Evolutionary conservation across 805 yeast genomes (phyloP).

Genomic region (Myxozyma geophila): DNA sequence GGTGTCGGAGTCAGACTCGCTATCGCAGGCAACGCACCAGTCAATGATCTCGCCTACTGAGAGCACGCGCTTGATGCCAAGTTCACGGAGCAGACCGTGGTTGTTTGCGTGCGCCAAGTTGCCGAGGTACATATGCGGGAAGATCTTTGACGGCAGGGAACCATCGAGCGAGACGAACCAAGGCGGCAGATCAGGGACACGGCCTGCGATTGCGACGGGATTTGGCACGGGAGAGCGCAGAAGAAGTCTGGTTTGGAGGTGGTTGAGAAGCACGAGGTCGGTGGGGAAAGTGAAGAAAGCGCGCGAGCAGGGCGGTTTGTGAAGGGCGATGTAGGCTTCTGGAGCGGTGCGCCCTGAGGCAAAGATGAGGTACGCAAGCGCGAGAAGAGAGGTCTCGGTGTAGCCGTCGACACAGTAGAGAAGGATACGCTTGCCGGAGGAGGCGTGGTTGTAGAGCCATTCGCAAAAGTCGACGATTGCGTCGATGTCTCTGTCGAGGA

Average conservation of each 20-base stretch:
- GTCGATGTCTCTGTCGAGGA: constrained; percentile 62
- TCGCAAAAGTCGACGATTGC: constrained; percentile 73
- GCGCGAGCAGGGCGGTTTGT: constrained; percentile 61
- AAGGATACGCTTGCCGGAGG: constrained; percentile 48
- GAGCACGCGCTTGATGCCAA: constrained; percentile 75
- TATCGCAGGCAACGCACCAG: constrained; percentile 24
- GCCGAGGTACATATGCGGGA: constrained; percentile 85
- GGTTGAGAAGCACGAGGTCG: constrained; percentile 69
- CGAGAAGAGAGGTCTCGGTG: constrained; percentile 83
- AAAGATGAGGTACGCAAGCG: constrained; percentile 72
- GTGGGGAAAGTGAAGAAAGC: constrained; percentile 84
- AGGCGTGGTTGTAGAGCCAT: constrained; percentile 53
- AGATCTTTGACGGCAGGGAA: constrained; percentile 78
- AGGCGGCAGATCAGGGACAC: constrained; percentile 27
- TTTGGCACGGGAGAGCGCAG: constrained; percentile 51
- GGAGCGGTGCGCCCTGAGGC: constrained; percentile 62
- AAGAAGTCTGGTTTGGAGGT: constrained; percentile 64
- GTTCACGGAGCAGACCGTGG: constrained; percentile 60
- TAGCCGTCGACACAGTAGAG: constrained; percentile 89
- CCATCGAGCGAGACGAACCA: constrained; percentile 55
- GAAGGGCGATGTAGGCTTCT: constrained; percentile 69
- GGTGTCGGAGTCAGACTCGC: constrained; percentile 6
- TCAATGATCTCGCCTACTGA: constrained; percentile 75
- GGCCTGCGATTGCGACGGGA: constrained; percentile 6
- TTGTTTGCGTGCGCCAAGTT: constrained; percentile 80